Conservation (phyloP, 2,329 filamentous ascomycete species). For the Cytospora paraplurivora region DNA sequence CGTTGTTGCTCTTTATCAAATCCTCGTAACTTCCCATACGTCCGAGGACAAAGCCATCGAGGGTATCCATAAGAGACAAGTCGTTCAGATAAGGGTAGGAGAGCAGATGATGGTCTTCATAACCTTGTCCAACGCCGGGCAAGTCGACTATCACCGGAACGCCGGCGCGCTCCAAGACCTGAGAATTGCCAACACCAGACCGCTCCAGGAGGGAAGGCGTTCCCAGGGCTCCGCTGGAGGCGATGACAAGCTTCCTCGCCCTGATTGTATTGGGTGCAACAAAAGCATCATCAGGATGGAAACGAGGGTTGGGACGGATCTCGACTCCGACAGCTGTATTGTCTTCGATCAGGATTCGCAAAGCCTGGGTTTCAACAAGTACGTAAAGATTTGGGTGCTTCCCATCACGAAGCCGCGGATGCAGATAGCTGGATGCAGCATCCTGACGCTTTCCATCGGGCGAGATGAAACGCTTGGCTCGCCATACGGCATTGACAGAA, state of each 20-base stretch:
- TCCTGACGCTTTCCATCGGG: conserved; percentile 55
- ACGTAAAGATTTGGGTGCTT: conserved; percentile 54
- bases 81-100: conserved; percentile 18
- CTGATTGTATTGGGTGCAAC: conserved; percentile 38
- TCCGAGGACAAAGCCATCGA: conserved; percentile 31
- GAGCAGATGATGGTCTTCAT: conserved; percentile 23
- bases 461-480: conserved; percentile 28
- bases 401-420: conserved; percentile 49
- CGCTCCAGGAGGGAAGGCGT: conserved; percentile 53
- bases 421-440: conserved; percentile 52
- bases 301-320: conserved; percentile 46
- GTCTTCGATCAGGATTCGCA: conserved; percentile 50
- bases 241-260: conserved; percentile 52
- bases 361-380: conserved; percentile 53
- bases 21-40: conserved; percentile 18
- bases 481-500: conserved; percentile 35
- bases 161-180: conserved; percentile 30
- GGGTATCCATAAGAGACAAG: conserved; percentile 17
- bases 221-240: conserved; percentile 45
- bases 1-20: conserved; percentile 34
- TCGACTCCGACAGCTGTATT: conserved; percentile 51
- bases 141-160: conserved; percentile 31
- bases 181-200: conserved; percentile 51
- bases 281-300: conserved; percentile 37
- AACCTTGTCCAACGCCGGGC: conserved; percentile 32